Base-by-base conservation (phyloP, 164 flowering plant species). In the Tetracentron sinense region DNA sequence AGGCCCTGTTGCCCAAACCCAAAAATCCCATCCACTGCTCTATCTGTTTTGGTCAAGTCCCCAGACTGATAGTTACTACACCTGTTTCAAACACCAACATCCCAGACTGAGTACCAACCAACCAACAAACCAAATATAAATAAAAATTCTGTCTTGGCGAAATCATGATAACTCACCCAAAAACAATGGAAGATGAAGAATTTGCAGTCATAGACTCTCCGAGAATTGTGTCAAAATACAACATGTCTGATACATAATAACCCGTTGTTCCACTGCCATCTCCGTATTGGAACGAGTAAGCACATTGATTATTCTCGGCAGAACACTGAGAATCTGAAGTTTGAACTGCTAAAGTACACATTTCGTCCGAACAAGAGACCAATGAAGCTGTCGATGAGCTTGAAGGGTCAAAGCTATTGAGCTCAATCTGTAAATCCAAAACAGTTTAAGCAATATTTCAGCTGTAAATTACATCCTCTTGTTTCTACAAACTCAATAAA, bases 221-320 rank as follows among this genome's bases (percentile, higher is more conserved):
- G 29, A 77, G 60, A 51, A 89, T 65, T 0, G 82, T 75, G 54
- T 87, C 78, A 25, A 88, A 75, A 65, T 77, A 75, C 66, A 95
- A 56, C 68, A 78, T 56, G 65, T 95, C 99, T 0, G 88, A 74
- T 16, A 92, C 85, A 73, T 88, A 95, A 75, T 75, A 87, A 7
- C 99, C 99, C 0, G 89, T 75, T 7, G 97, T 85, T 46, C 89
- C 96, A 60, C 99, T 90, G 7, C 99, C 99, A 74, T 95, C 99
- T 27, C 99, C 97, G 62, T 95, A 95, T 64, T 89, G 85, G 66
- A 92, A 95, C 1, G 78, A 56, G 65, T 86, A 95, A 58, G 73
- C 68, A 30, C 99, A 95, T 38, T 72, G 87, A 58, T 79, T 77
- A 65, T 46, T 75, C 61, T 65, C 38, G 59, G 72, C 42, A 20